Evolutionary conservation across 441 rosid species (phyloP), one percentile per base, ranked within the genome.

Genomic region (Erysimum cheiri): DNA sequence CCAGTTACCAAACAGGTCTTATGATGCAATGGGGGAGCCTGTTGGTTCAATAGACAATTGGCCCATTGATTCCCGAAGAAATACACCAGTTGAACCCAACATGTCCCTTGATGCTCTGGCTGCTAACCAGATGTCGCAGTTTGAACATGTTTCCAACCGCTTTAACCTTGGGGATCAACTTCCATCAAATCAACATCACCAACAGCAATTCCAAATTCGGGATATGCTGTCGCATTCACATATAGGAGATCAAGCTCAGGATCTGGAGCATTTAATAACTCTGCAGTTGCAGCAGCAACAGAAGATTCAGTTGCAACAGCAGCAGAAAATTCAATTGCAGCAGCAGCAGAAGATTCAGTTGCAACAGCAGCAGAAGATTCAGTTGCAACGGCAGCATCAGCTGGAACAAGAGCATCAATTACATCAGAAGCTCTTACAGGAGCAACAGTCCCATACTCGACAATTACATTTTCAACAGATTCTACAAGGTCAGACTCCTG

Each of bases 371-470:
- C 92, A 87, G 63, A 82, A 84, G 69, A 83, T 77, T 69, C 90
- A 84, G 66, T 44, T 81, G 50, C 90, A 78, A 54, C 94, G 80
- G 46, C 89, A 77, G 46, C 89, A 77, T 62, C 91, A 76, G 59
- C 89, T 77, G 46, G 85, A 84, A 56, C 90, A 88, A 67, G 89
- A 91, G 80, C 80, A 83, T 72, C 87, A 86, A 65, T 87, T 85
- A 54, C 80, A 87, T 76, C 95, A 85, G 78, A 87, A 91, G 75
- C 84, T 88, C 69, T 77, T 88, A 66, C 93, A 80, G 78, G 92
- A 89, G 77, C 85, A 77, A 63, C 90, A 87, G 64, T 78, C 89
- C 14, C 90, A 88, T 74, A 83, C 82, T 71, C 90, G 81, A 41
- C 92, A 93, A 67, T 79, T 81, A 39, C 87, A 85, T 48, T 73